Conservation (phyloP, 495 filamentous ascomycete genomes). For the Neohortaea acidophila region DNA sequence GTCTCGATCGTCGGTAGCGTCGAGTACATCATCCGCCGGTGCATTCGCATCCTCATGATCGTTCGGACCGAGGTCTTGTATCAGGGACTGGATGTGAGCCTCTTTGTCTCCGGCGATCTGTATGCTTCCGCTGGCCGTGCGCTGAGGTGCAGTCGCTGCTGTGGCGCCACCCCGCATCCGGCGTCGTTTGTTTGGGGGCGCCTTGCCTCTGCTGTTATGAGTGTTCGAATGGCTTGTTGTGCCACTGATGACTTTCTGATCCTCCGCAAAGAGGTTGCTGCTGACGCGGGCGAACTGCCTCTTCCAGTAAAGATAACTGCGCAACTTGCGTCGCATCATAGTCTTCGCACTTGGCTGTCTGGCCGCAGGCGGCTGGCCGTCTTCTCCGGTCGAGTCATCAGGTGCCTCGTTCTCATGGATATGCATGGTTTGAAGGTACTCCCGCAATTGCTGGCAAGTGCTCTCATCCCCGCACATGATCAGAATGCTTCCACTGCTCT, state of each 20-base stretch:
- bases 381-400: constrained; percentile 21
- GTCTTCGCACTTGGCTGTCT: constrained; percentile 61
- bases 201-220: constrained; percentile 41
- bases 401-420: constrained; percentile 22
- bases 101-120: constrained; percentile 69
- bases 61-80: constrained; percentile 52
- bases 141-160: constrained; percentile 36
- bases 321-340: constrained; percentile 76
- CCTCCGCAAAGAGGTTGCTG: constrained; percentile 54
- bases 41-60: constrained; percentile 42
- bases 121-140: constrained; percentile 51
- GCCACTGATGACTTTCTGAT: constrained; percentile 62
- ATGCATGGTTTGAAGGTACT: constrained; percentile 76
- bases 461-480: constrained; percentile 90
- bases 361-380: no score
- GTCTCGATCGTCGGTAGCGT: constrained; percentile 68
- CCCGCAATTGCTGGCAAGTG: constrained; percentile 76
- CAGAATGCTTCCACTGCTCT: constrained; percentile 76
- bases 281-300: constrained; percentile 72
- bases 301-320: constrained; percentile 89
- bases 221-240: constrained; percentile 34
- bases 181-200: constrained; percentile 75
- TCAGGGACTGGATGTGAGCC: constrained; percentile 49
- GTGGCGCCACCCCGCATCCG: constrained; percentile 70
- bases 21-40: constrained; percentile 60